phyloP scores from a whole-genome alignment of 345 rosid genomes.

The Pistacia vera region DNA sequence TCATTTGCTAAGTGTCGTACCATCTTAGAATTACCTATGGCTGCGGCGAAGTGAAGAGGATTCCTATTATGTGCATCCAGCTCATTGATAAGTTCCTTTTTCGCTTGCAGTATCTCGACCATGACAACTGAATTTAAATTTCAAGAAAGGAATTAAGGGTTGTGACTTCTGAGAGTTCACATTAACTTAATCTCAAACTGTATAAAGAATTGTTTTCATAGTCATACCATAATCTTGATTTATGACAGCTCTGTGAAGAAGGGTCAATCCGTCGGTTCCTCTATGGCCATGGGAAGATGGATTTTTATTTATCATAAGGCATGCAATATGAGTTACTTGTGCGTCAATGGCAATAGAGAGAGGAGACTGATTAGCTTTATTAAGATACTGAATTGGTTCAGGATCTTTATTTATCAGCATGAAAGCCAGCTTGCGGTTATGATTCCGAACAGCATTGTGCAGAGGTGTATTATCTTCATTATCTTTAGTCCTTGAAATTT shows the following conservation, averaged over 20 bases:
- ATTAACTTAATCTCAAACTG: neutral
- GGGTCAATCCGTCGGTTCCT: neutral
- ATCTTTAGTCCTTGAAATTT: neutral
- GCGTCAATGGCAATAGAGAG: slow-evolving; percentile 3
- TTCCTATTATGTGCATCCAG: neutral
- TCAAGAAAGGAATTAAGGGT: neutral
- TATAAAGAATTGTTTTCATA: neutral
- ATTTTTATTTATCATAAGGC: neutral
- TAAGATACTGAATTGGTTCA: neutral
- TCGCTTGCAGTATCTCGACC: neutral
- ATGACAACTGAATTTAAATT: neutral
- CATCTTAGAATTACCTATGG: neutral
- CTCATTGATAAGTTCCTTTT: neutral
- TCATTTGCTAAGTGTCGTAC: neutral
- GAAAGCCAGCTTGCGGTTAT: no score
- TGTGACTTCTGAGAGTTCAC: no score
- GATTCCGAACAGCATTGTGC: neutral
- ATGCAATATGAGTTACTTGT: neutral
- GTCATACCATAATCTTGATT: slow-evolving; percentile 7
- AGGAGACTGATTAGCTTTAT: neutral
- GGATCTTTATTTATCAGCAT: neutral
- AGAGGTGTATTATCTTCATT: neutral
- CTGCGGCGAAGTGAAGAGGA: slow-evolving; percentile 1
- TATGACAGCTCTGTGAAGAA: slow-evolving; percentile 8
- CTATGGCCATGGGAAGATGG: neutral